Conservation (phyloP, 306 rosid genomes). For the Glycyrrhiza uralensis region DNA sequence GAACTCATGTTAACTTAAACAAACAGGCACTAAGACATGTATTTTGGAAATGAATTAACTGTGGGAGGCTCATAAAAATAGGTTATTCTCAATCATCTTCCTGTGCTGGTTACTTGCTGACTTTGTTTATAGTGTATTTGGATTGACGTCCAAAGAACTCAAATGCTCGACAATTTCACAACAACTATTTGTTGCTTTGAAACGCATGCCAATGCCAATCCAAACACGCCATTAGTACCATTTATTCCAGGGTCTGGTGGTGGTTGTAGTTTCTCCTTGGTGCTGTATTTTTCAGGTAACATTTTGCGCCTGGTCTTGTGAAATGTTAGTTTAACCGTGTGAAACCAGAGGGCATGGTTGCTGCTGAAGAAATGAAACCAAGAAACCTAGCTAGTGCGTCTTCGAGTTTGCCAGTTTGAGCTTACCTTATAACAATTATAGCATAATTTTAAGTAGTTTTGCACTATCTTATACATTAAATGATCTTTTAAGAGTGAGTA, state of each 20-base stretch:
- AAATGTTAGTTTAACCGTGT: not conserved
- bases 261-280: not conserved
- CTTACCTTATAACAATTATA: not conserved
- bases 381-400: not conserved
- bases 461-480: no score
- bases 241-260: not conserved
- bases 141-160: no score
- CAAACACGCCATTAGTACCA: not conserved
- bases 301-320: not conserved
- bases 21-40: not conserved
- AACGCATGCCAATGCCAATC: no score
- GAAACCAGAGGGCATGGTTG: not conserved
- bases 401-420: not conserved
- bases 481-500: no score
- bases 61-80: conserved; percentile 18
- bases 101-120: not conserved
- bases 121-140: not conserved
- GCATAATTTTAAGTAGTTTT: not conserved
- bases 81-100: conserved; percentile 9
- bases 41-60: conserved; percentile 5
- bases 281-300: not conserved
- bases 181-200: no score
- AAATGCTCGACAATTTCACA: no score
- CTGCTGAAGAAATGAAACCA: not conserved
- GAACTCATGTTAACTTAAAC: not conserved